These are phyloP conservation scores for Cladophialophora immunda DNA, from an alignment of 2,329 filamentous ascomycete species.

Conservation along the genomic window DNA sequence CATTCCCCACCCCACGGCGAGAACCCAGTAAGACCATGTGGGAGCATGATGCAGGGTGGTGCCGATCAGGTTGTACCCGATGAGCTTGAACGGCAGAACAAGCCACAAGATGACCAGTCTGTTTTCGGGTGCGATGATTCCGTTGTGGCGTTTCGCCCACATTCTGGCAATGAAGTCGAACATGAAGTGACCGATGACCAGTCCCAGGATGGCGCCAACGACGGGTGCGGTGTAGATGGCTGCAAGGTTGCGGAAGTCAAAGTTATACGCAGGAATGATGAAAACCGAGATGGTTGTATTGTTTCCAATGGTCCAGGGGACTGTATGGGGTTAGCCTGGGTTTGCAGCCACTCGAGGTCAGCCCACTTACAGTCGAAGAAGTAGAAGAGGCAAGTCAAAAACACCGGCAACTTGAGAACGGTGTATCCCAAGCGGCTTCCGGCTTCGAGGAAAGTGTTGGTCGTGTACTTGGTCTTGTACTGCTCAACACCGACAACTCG, in stretches of 20 bases:
- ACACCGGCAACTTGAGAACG: constrained; percentile 46
- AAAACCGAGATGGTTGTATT: constrained; percentile 64
- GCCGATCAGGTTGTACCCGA: constrained; percentile 47
- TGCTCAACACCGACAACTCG: constrained; percentile 44
- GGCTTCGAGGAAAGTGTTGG: constrained; percentile 54
- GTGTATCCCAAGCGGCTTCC: constrained; percentile 51
- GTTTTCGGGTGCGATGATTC: constrained; percentile 65
- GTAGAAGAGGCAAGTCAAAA: constrained; percentile 45
- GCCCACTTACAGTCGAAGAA: constrained; percentile 43
- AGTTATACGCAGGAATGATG: constrained; percentile 58
- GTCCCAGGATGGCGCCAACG: constrained; percentile 61
- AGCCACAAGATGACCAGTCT: constrained; percentile 60
- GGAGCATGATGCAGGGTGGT: constrained; percentile 35
- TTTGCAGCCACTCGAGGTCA: constrained; percentile 46
- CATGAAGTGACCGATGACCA: constrained; percentile 62
- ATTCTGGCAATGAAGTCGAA: constrained; percentile 59
- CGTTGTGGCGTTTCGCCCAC: constrained; percentile 58
- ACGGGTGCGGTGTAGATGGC: constrained; percentile 66
- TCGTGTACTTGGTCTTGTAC: constrained; percentile 42
- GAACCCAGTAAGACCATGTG: constrained; percentile 55
- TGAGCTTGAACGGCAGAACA: constrained; percentile 56
- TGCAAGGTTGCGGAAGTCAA: constrained; percentile 58
- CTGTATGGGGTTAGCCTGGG: constrained; percentile 53
- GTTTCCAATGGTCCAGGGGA: constrained; percentile 61
- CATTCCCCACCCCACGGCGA: constrained; percentile 58